Evolutionary conservation across 306 rosid species (phyloP).

Genomic region (Psophocarpus tetragonolobus): DNA sequence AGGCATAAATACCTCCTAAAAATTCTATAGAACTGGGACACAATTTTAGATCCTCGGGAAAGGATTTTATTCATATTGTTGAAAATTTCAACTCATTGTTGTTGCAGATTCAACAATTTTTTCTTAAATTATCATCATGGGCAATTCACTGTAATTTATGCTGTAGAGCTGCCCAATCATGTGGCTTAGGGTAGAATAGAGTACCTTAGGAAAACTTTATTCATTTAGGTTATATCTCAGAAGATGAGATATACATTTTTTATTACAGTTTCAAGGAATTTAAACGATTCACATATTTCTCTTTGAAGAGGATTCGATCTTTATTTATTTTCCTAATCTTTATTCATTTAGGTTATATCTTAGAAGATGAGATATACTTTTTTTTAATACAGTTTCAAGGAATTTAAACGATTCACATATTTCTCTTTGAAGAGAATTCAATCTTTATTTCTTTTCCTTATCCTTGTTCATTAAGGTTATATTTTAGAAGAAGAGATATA

Average conservation of each 20-base stretch:
- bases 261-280: conserved; percentile 36
- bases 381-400: conserved; percentile 36
- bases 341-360: conserved; percentile 29
- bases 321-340: no score
- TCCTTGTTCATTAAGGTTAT: conserved; percentile 30
- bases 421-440: conserved; percentile 28
- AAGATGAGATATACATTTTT: conserved; percentile 22
- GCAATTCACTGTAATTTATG: conserved; percentile 49
- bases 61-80: conserved; percentile 39
- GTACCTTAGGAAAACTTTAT: conserved; percentile 36
- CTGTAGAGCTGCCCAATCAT: conserved; percentile 41
- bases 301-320: conserved; percentile 26
- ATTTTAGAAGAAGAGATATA: conserved; percentile 30
- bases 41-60: conserved; percentile 43
- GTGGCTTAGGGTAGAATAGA: conserved; percentile 47
- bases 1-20: conserved; percentile 39
- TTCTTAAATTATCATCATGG: conserved; percentile 15
- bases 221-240: conserved; percentile 29
- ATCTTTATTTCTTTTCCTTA: no score
- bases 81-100: conserved; percentile 34
- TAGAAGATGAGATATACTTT: conserved; percentile 23
- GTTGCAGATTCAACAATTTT: conserved; percentile 40
- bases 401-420: conserved; percentile 30
- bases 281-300: conserved; percentile 32
- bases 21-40: conserved; percentile 36